Base-by-base conservation (phyloP, 1,284 basidiomycete species). In the Ceratobasidium theobromae region DNA sequence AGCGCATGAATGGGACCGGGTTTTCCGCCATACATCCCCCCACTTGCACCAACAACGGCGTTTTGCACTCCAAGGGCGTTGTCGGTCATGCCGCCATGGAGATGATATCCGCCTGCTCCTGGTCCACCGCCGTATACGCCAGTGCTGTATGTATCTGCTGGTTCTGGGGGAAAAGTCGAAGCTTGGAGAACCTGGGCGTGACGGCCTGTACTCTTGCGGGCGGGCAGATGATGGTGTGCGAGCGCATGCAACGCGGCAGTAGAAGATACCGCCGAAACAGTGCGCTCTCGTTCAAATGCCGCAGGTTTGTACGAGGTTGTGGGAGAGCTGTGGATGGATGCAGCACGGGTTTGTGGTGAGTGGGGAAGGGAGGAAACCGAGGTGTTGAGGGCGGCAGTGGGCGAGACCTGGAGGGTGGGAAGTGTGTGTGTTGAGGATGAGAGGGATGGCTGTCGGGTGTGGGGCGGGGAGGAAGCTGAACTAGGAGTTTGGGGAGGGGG, bases 351-450 rank as follows among this genome's bases (percentile, higher is more conserved):
- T n/a, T 51, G 46, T 23, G 58, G 58, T 14, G 58, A 64, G 32
- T 64, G 58, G 3, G 58, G 58, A 33, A 64, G 46, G 14, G 58
- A 64, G 18, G 58, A 64, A 23, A 64, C 58, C 16, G 58, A 64
- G 23, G 58, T 46, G 1, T 46, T 21, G 6, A 64, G 48, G 9
- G 58, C 33, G 21, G 58, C 58, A 4, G 58, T 64, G 12, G 58
- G 58, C 16, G 58, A 64, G 4, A 64, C 35, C n/a, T 51, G 46
- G n/a, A 64, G 48, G n/a, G 48, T 64, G 14, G 58, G 58, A 2
- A 64, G 58, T 8, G 58, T 64, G 48, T 64, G 58, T 3, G 35
- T 64, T 5, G 58, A 64, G 5, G 46, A 51, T 1, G 58, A 64
- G 5, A 64, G 32, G 38, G 46, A 51, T 18, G 58, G 58, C 28